Base-by-base conservation (phyloP, 768 basidiomycete species). In the Serendipita sp. region DNA sequence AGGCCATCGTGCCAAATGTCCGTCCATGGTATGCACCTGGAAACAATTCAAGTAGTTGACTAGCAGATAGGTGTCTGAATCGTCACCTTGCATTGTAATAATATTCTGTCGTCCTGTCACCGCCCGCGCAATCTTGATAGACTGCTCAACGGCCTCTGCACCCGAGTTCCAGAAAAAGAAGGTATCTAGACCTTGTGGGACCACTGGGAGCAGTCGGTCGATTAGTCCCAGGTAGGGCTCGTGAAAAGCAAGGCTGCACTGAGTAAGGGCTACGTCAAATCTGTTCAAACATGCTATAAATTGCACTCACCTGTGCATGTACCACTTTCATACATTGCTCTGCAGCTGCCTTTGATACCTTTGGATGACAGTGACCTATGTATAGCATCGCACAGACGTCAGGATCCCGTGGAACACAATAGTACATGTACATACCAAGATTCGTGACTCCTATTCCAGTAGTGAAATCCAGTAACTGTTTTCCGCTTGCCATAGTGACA, bases 101-200 rank as follows among this genome's bases (percentile, higher is more conserved):
- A 98, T 81, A 70, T 95, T 92, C 71, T 91, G 90, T 66, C 81
- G 78, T 31, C 85, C 83, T 1, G 94, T 97, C 34, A 84, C 75
- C 26, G 72, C 70, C 34, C 94, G 81, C 2, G 89, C 87, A 75
- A 97, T 83, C 75, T 96, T 97, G 66, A 98, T 73, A 2, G 91
- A 79, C 0, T 84, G 90, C 73, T 96, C 94, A 45, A 92, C 80
- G 1, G 93, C 95, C 72, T 98, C 95, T 0, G 90, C 85, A 2
- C 95, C 95, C 1, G 92, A 94, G 76, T 90, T 97, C 88, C 88
- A 90, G 74, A 96, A 90, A 81, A 93, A 96, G 79, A 97, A 97
- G 26, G 90, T 90, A 71, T 95, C 88, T 33, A 98, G 79, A 1
- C 91, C 79, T 73, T 94, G 75, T 1, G 94, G 94, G 92, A 98